Conservation (phyloP, 129 eudicot species). For the Lactuca saligna region DNA sequence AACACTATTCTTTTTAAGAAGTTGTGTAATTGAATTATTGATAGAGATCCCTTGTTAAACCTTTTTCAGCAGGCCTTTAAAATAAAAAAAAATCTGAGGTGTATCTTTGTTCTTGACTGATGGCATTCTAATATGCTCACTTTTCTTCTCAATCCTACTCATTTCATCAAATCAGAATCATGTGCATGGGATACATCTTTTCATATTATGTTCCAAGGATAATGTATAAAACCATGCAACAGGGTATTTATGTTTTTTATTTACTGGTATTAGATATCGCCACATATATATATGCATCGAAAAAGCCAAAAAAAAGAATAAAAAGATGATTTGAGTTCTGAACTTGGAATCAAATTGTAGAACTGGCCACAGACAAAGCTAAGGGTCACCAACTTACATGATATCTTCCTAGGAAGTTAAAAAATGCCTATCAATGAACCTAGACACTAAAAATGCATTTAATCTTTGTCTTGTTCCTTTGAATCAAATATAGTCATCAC, state of each 20-base stretch:
- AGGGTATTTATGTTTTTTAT: slow-evolving; percentile 9
- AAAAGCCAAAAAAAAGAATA: slow-evolving; percentile 2
- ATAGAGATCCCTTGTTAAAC: background rate
- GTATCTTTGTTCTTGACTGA: slow-evolving; percentile 8
- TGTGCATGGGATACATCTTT: slow-evolving; percentile 24
- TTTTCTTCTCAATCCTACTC: slow-evolving; percentile 17
- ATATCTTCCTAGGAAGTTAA: background rate
- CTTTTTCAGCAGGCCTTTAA: slow-evolving; percentile 16
- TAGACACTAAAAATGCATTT: background rate
- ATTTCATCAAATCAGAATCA: slow-evolving; percentile 20
- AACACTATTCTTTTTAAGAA: slow-evolving; percentile 2
- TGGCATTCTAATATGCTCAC: slow-evolving; percentile 18
- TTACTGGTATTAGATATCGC: slow-evolving; percentile 21
- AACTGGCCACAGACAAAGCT: slow-evolving; percentile 22
- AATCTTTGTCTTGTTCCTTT: too few relatives aligned
- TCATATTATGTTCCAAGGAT: slow-evolving; percentile 19
- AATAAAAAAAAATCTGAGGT: slow-evolving; percentile 15
- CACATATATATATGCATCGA: slow-evolving; percentile 18
- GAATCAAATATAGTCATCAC: too few relatives aligned
- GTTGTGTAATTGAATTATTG: background rate
- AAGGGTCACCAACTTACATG: slow-evolving; percentile 26
- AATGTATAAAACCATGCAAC: slow-evolving; percentile 29
- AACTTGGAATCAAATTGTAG: slow-evolving; percentile 22
- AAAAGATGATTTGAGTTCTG: slow-evolving; percentile 15
- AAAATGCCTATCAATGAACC: background rate